Conservation (phyloP, 2,329 filamentous ascomycete species). For the Colletotrichum brevisporum region DNA sequence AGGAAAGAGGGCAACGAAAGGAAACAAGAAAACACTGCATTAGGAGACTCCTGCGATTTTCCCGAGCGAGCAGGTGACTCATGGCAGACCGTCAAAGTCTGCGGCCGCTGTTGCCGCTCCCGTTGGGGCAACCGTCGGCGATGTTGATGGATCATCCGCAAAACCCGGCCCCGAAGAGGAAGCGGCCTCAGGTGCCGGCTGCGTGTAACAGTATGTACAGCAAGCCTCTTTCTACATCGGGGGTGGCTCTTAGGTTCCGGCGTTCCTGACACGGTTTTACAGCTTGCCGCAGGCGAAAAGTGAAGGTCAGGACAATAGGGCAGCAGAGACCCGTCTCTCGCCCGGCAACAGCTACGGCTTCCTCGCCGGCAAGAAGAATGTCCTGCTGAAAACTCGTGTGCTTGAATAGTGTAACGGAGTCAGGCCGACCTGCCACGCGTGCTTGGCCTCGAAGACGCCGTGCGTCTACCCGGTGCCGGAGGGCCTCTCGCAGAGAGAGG, state of each 20-base stretch:
- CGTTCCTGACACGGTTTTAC: not conserved
- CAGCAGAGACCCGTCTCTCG: no score
- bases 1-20: no score
- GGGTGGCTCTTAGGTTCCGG: no score
- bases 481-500: conserved; percentile 22
- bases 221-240: no score
- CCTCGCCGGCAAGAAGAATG: no score
- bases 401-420: conserved; percentile 14
- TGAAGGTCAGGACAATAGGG: conserved; percentile 2
- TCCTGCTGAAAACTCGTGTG: no score
- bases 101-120: conserved; percentile 17
- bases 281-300: conserved; percentile 26
- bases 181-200: conserved; percentile 11
- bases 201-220: conserved; percentile 19
- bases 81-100: conserved; percentile 11
- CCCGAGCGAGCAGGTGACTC: no score
- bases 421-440: conserved; percentile 15
- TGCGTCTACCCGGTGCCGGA: conserved; percentile 32
- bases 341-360: no score
- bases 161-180: conserved; percentile 10
- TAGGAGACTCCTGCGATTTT: no score
- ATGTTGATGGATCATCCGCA: no score
- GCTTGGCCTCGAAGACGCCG: not conserved
- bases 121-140: not conserved
- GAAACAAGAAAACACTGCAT: no score